phyloP scores from a whole-genome alignment of 1,284 basidiomycete species.

The Cryptococcus sp. region DNA sequence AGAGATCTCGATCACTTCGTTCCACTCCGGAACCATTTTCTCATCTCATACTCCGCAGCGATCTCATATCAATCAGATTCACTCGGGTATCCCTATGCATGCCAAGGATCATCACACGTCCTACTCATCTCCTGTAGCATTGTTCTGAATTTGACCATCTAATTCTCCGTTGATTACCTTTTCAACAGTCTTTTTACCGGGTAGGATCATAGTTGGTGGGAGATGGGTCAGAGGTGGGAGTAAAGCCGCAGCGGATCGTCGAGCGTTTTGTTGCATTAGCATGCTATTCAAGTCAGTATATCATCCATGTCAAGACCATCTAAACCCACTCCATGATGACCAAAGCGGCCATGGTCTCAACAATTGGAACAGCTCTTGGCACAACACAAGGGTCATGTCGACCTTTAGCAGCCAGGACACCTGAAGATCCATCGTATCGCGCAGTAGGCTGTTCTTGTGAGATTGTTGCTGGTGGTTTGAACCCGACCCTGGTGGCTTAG shows the following conservation, averaged over 20 bases:
- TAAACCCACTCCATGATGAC: conserved; percentile 78
- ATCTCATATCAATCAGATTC: neutral
- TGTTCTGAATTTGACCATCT: conserved; percentile 19
- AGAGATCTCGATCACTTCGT: no score
- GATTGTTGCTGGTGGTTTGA: conserved; percentile 99
- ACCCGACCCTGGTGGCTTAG: conserved; percentile 64
- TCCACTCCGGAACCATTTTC: no score
- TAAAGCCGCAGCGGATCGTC: conserved; percentile 60
- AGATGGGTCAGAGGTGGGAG: conserved; percentile 75
- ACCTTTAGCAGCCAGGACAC: conserved; percentile 82
- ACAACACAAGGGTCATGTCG: conserved; percentile 98
- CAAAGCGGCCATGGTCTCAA: conserved; percentile 94
- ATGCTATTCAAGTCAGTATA: conserved; percentile 47
- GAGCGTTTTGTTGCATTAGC: conserved; percentile 77
- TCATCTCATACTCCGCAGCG: neutral
- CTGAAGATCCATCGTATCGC: conserved; percentile 84
- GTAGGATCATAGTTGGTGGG: conserved; percentile 65
- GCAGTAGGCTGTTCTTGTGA: conserved; percentile 85
- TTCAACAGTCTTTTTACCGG: conserved; percentile 34
- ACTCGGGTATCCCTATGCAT: neutral
- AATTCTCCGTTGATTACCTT: conserved; percentile 18
- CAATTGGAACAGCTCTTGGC: conserved; percentile 92
- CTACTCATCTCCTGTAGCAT: conserved; percentile 36
- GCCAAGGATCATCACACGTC: neutral
- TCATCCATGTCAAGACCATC: neutral